Base-by-base conservation (phyloP, 768 basidiomycete genomes). In the Rhizopogon vinicolor region DNA sequence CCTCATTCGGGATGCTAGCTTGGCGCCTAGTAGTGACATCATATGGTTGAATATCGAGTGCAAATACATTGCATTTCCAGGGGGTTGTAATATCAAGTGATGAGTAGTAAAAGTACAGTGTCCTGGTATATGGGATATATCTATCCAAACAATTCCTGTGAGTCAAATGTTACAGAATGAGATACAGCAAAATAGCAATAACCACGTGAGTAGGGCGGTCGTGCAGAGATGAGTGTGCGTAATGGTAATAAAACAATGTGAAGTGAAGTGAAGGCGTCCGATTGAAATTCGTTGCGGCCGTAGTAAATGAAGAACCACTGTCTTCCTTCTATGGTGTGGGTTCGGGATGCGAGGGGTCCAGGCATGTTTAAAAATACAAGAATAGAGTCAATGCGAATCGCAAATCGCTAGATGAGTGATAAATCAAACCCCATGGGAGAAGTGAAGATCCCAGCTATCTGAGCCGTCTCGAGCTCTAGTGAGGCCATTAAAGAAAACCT, bases 401-500 rank as follows among this genome's bases (percentile, higher is more conserved):
- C 33, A 19, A 33, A 35, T 7, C 18, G 3, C 46, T 31, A 48
- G 46, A 39, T 39, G 7, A 7, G 31, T 31, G 16, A 40, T 3
- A 7, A 18, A 49, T 69, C 54, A 70, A 9, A 53, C 60, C n/a
- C 52, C 49, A 4, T 56, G 53, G 16, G 57, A 31, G 25, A 74
- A 63, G 33, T 57, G 54, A 31, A 72, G 66, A 44, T 66, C 62
- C 68, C 68, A 74, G 41, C 62, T 55, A 40, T 67, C 65, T 9
- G 45, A 64, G 5, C 66, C 69, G 10, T 64, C 61, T 43, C 55
- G 59, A 31, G 68, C 60, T 44, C 53, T 56, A 8, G 60, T 57
- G n/a, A 75, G 43, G 3, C 74, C 74, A 2, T 54, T 61, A 39
- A 74, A 75, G 33, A 52, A 56, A 44, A 64, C 59, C 19, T 65